These are phyloP conservation scores for Scleroderma citrinum DNA, from an alignment of 768 basidiomycete species.

Conservation along the genomic window DNA sequence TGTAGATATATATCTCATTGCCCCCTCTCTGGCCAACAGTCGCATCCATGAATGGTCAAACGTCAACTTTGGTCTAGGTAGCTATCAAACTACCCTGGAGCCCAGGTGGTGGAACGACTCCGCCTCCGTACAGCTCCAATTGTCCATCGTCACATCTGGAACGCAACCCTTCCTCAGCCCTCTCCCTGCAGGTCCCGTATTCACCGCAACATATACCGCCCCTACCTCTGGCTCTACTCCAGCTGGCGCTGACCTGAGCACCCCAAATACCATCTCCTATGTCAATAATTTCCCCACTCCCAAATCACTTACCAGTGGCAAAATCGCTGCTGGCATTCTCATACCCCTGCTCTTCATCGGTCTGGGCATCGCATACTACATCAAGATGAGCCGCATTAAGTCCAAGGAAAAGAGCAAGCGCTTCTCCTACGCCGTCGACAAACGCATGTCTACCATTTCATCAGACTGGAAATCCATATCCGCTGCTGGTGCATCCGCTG, in stretches of 20 bases:
- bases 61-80: slow-evolving; percentile 44
- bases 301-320: slow-evolving; percentile 40
- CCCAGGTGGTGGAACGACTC: slow-evolving; percentile 73
- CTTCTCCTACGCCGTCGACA: slow-evolving; percentile 66
- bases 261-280: slow-evolving; percentile 31
- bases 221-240: slow-evolving; percentile 36
- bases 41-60: slow-evolving; percentile 54
- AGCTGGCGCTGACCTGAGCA: slow-evolving; percentile 36
- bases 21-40: slow-evolving; percentile 36
- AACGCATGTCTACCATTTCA: slow-evolving; percentile 79
- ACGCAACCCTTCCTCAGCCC: slow-evolving; percentile 45
- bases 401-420: slow-evolving; percentile 47
- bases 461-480: slow-evolving; percentile 73
- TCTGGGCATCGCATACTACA: slow-evolving; percentile 39
- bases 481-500: slow-evolving; percentile 62
- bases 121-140: slow-evolving; percentile 42
- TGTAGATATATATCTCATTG: slow-evolving; percentile 67
- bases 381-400: slow-evolving; percentile 48
- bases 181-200: slow-evolving; percentile 62
- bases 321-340: slow-evolving; percentile 59
- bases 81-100: slow-evolving; percentile 43
- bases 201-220: slow-evolving; percentile 54
- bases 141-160: slow-evolving; percentile 50
- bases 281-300: slow-evolving; percentile 34
- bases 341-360: slow-evolving; percentile 56